These are phyloP conservation scores for Kickxella alabastrina DNA, from an alignment of 192 early-diverging fungal genomes.

Conservation along the genomic window DNA sequence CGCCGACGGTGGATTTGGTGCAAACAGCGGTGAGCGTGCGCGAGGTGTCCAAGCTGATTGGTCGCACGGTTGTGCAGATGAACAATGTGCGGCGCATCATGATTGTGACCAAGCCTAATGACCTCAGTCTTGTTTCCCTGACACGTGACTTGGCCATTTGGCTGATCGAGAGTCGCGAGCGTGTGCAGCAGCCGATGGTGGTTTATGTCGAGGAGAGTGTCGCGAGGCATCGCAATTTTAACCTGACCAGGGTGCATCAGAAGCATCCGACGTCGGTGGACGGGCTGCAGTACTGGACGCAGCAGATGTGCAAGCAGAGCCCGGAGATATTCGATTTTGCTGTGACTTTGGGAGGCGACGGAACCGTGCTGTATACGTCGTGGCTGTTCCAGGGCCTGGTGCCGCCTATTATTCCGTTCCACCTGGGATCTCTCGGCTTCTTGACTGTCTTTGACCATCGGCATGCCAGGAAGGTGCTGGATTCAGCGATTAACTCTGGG, in stretches of 20 bases:
- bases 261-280: conserved; percentile 44
- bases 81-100: conserved; percentile 55
- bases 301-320: conserved; percentile 62
- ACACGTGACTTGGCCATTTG: conserved; percentile 67
- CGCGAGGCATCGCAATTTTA: conserved; percentile 56
- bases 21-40: conserved; percentile 67
- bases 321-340: conserved; percentile 82
- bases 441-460: conserved; percentile 82
- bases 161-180: conserved; percentile 51
- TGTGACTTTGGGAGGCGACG: conserved; percentile 94
- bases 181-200: conserved; percentile 14
- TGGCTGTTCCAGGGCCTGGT: conserved; percentile 85
- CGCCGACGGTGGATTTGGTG: conserved; percentile 54
- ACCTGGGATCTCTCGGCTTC: conserved; percentile 93
- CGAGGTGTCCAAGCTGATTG: conserved; percentile 67
- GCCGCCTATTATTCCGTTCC: conserved; percentile 91
- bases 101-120: conserved; percentile 76
- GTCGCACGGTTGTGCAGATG: conserved; percentile 53
- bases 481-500: conserved; percentile 59
- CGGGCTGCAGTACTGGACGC: conserved; percentile 69
- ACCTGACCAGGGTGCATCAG: conserved; percentile 46
- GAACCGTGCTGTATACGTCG: conserved; percentile 89
- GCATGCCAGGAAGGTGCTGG: conserved; percentile 57
- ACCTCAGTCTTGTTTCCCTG: conserved; percentile 59
- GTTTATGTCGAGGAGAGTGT: conserved; percentile 65